Base-by-base conservation (phyloP, 108 stramenopile species). In the Pelagomonas calceolata region DNA sequence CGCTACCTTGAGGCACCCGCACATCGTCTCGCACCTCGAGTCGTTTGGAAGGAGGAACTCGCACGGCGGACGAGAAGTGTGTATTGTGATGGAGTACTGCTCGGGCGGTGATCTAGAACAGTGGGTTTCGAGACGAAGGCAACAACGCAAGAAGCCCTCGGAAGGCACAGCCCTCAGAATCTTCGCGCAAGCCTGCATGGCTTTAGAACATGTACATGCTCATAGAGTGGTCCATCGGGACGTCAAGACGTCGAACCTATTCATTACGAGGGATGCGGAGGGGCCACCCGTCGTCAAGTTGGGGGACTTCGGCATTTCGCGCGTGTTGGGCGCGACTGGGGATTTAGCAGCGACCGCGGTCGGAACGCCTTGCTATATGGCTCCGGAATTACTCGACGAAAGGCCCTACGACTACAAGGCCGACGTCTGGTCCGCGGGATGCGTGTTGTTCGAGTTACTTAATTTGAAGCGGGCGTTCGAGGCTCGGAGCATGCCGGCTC, bases 161-260 rank as follows among this genome's bases (percentile, higher is more conserved):
- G 79, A 77, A 32, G 9, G 35, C 16, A 29, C 63, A 36, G 68
- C 76, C 21, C 65, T 80, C 26, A 65, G 76, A 31, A 73, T 72
- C 70, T 84, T 84, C 70, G 76, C 79, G 0, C 83, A 84, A 72
- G 75, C 81, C 30, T 65, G 74, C 67, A 34, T 81, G 35, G 83
- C 77, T 31, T 63, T 84, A 4, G 66, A 78, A 29, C 73, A 81
- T 69, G 70, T 84, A 30, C 83, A 84, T 77, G 43, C 64, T 45
- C 64, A 60, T 30, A 70, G 80, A 60, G 68, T 84, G 30, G 73
- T 81, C 63, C 83, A 84, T 64, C 78, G 83, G 39, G 82, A 83
- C 60, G 73, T 83, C 17, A 83, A 83, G 64, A 69, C 80, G n/a
- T 76, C 66, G 18, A 87, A 87, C 67, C 82, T 86, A 63, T 85